Evolutionary conservation across 345 rosid species (phyloP).

Genomic region (Cardamine resedifolia): DNA sequence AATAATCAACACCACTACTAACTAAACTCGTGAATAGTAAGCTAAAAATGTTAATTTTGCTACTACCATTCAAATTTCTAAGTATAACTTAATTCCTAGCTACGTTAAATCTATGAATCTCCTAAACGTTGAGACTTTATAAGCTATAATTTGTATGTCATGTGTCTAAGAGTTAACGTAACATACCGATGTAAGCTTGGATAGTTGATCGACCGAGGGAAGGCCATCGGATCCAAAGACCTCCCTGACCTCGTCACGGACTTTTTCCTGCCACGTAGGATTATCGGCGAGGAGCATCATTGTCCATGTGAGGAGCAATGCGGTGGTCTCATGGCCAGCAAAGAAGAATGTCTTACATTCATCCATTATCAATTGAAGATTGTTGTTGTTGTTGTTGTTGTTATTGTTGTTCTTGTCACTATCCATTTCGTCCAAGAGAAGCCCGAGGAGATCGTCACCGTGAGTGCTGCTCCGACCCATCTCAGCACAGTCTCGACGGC

Average conservation of each 20-base stretch:
- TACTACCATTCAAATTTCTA: not conserved
- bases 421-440: conserved; percentile 74
- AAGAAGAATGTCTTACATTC: conserved; percentile 96
- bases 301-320: conserved; percentile 92
- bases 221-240: conserved; percentile 58
- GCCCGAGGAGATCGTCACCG: conserved; percentile 83
- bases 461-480: conserved; percentile 76
- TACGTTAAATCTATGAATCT: not conserved
- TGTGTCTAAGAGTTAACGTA: not conserved
- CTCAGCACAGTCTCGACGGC: conserved; percentile 68
- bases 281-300: conserved; percentile 82
- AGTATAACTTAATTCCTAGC: not conserved
- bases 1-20: not conserved
- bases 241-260: conserved; percentile 61
- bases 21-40: not conserved
- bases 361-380: conserved; percentile 87
- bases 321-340: conserved; percentile 94
- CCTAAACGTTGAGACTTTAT: not conserved
- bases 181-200: conserved; percentile 72
- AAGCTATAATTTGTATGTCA: not conserved
- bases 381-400: conserved; percentile 41
- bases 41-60: not conserved
- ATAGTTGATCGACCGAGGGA: conserved; percentile 65
- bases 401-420: conserved; percentile 42
- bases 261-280: conserved; percentile 78